Evolutionary conservation across 2,329 filamentous ascomycete species (phyloP).

Genomic region (Colletotrichum viniferum): DNA sequence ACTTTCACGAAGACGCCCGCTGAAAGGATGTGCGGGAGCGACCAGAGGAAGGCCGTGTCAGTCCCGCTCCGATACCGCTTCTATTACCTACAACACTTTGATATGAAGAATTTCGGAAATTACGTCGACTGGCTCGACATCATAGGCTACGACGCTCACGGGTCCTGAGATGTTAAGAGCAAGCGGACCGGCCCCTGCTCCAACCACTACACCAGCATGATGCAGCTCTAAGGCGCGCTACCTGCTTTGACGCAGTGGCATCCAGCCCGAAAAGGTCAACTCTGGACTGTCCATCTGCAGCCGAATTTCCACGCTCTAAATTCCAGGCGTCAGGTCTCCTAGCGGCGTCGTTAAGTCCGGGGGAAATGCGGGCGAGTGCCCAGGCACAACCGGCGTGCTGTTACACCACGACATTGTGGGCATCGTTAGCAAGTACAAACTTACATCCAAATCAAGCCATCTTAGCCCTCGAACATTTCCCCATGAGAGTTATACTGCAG

Average conservation of each 20-base stretch:
- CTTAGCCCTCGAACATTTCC: too few species aligned
- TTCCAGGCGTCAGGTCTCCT: conserved; percentile 16
- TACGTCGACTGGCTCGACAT: conserved; percentile 21
- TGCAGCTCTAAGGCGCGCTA: conserved; percentile 40
- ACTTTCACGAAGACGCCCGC: conserved; percentile 45
- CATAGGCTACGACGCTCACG: conserved; percentile 44
- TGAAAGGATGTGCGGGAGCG: neutral
- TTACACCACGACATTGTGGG: conserved; percentile 23
- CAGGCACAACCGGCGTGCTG: conserved; percentile 22
- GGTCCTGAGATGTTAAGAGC: conserved; percentile 35
- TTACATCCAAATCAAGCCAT: neutral
- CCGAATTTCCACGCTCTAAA: conserved; percentile 12
- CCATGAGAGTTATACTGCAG: too few species aligned
- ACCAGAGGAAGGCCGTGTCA: neutral
- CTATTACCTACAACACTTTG: conserved; percentile 24
- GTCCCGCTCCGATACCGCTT: neutral
- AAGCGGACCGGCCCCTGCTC: conserved; percentile 30
- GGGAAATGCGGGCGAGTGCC: conserved; percentile 24
- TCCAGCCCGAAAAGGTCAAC: conserved; percentile 41
- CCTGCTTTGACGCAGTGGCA: conserved; percentile 43
- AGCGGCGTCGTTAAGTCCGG: conserved; percentile 24
- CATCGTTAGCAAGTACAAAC: neutral
- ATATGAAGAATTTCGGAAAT: conserved; percentile 12
- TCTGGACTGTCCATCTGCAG: conserved; percentile 47
- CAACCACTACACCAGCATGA: conserved; percentile 18